These are phyloP conservation scores for Carallia brachiata DNA, from an alignment of 345 rosid species.

Conservation along the genomic window DNA sequence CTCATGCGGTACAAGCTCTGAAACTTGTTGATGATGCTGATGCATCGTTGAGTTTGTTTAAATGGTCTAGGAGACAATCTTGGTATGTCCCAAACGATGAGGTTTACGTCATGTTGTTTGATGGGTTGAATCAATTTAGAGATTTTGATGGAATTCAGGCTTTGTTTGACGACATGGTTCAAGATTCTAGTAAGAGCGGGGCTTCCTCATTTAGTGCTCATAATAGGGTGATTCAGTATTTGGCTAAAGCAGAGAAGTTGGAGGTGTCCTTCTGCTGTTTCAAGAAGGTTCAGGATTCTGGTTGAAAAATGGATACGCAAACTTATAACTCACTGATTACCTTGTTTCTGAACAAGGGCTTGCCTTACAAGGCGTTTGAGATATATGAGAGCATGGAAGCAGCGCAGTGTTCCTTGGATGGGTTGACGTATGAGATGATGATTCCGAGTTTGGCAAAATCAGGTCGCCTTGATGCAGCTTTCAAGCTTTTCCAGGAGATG, in stretches of 20 bases:
- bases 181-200: conserved; percentile 41
- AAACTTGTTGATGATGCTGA: conserved; percentile 63
- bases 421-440: conserved; percentile 79
- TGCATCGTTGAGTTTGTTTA: conserved; percentile 69
- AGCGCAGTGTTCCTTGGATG: conserved; percentile 64
- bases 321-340: conserved; percentile 76
- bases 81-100: conserved; percentile 74
- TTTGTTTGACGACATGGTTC: conserved; percentile 79
- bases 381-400: conserved; percentile 91
- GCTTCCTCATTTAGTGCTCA: conserved; percentile 46
- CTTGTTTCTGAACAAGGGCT: conserved; percentile 77
- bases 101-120: conserved; percentile 67
- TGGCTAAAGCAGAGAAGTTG: conserved; percentile 88
- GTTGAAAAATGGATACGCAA: conserved; percentile 54
- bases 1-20: conserved; percentile 68
- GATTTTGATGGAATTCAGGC: conserved; percentile 72
- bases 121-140: conserved; percentile 59
- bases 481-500: conserved; percentile 92
- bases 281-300: conserved; percentile 78
- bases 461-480: conserved; percentile 92
- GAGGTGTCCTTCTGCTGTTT: conserved; percentile 87
- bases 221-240: conserved; percentile 78
- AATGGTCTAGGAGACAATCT: conserved; percentile 84
- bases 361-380: conserved; percentile 96
- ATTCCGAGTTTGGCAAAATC: conserved; percentile 93